Evolutionary conservation across 805 yeast species (phyloP).

Genomic region (Barnettozyma sp.): DNA sequence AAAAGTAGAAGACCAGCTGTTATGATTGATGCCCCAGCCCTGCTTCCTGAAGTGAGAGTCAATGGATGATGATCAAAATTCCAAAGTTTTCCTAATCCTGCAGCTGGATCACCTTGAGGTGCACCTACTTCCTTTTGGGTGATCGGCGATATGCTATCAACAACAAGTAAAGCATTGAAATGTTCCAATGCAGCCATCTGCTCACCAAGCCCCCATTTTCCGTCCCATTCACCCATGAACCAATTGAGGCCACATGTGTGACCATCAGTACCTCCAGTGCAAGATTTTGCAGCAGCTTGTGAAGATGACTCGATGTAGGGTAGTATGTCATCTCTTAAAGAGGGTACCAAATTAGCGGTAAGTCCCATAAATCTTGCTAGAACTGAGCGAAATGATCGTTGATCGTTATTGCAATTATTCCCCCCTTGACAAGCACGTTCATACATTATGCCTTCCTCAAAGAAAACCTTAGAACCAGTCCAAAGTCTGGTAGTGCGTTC

Average conservation of each 20-base stretch:
- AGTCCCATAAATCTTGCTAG: slow-evolving; percentile 56
- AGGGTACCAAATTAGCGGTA: slow-evolving; percentile 50
- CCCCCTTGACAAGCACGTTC: slow-evolving; percentile 55
- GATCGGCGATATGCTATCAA: slow-evolving; percentile 41
- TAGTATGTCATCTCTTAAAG: slow-evolving; percentile 36
- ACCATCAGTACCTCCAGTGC: slow-evolving; percentile 68
- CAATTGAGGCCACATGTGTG: slow-evolving; percentile 72
- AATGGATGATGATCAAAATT: slow-evolving; percentile 32
- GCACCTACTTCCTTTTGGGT: slow-evolving; percentile 44
- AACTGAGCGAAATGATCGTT: slow-evolving; percentile 65
- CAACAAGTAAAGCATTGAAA: slow-evolving; percentile 41
- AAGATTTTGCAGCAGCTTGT: slow-evolving; percentile 59
- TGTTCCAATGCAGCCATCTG: slow-evolving; percentile 68
- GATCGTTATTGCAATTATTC: slow-evolving; percentile 64
- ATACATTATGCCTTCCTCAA: slow-evolving; percentile 46
- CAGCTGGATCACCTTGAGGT: slow-evolving; percentile 49
- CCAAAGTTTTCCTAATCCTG: slow-evolving; percentile 30
- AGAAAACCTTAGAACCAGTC: slow-evolving; percentile 40
- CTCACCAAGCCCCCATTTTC: slow-evolving; percentile 65
- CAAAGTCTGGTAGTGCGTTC: slow-evolving; percentile 39
- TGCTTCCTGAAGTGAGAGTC: slow-evolving; percentile 50
- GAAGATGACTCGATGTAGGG: slow-evolving; percentile 46
- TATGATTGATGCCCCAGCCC: slow-evolving; percentile 81
- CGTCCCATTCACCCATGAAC: slow-evolving; percentile 56
- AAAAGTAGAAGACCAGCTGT: slow-evolving; percentile 64